These are phyloP conservation scores for Chaetomiaceae sp. DNA, from an alignment of 2,329 filamentous ascomycete genomes.

Conservation along the genomic window DNA sequence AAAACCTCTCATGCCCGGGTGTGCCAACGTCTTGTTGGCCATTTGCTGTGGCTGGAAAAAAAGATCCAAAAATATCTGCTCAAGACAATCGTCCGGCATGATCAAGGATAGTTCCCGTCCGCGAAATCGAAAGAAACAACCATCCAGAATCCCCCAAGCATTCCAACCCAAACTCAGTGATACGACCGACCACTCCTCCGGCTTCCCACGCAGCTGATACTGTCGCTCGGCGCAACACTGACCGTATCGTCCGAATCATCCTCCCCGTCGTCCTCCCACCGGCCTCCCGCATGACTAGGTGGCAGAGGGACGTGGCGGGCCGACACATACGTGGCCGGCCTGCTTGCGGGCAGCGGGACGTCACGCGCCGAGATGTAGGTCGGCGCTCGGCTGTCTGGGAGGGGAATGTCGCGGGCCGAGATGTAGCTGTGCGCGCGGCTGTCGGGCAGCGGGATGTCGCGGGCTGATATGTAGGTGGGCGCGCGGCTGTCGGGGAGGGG, in stretches of 20 bases:
- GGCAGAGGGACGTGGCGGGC: conserved; percentile 32
- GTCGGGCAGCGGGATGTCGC: conserved; percentile 1
- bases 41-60: background rate
- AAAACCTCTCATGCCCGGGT: background rate
- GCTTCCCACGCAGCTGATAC: conserved; percentile 56
- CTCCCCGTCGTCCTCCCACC: conserved; percentile 27
- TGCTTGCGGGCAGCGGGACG: conserved; percentile 36
- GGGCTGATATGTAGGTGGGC: conserved; percentile 5
- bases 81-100: background rate
- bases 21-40: background rate
- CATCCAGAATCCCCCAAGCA: too few relatives aligned
- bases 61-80: background rate
- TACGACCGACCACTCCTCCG: conserved; percentile 29
- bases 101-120: background rate
- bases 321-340: conserved; percentile 19
- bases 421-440: conserved; percentile 17
- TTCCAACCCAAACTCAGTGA: too few relatives aligned
- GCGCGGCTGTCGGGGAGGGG: conserved; percentile 37
- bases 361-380: conserved; percentile 19
- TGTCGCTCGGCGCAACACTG: conserved; percentile 56
- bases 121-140: too few relatives aligned
- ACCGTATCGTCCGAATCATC: conserved; percentile 44
- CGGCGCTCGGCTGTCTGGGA: conserved; percentile 37
- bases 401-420: conserved; percentile 23
- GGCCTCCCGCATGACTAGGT: conserved; percentile 38